phyloP scores from a whole-genome alignment of 352 stramenopile genomes.

The Phytophthora litchii region DNA sequence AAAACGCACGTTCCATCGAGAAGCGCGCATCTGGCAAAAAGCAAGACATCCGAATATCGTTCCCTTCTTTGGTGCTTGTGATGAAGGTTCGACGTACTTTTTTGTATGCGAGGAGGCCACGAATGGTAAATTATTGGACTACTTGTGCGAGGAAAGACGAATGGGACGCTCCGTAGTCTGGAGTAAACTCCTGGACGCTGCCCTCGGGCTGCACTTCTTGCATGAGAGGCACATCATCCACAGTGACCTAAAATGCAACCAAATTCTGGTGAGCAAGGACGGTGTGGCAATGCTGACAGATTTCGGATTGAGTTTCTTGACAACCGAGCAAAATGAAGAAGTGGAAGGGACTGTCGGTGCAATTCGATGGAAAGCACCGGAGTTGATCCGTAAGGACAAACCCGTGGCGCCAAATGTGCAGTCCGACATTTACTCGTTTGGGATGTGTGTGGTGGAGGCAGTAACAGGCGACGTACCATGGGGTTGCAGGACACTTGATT shows the following conservation, averaged over 20 bases:
- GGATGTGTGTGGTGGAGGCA: slow-evolving; percentile 5
- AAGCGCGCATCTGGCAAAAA: slow-evolving; percentile 18
- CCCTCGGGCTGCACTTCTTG: slow-evolving; percentile 21
- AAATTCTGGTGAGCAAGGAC: slow-evolving; percentile 24
- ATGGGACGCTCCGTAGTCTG: slow-evolving; percentile 7
- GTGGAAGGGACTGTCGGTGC: slow-evolving; percentile 7
- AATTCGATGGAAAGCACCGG: slow-evolving; percentile 19
- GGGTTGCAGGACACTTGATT: background rate
- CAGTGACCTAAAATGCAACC: slow-evolving; percentile 25
- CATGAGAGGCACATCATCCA: slow-evolving; percentile 19
- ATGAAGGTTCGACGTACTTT: slow-evolving; percentile 20
- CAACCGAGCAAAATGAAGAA: slow-evolving; percentile 9
- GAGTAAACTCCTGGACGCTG: slow-evolving; percentile 19
- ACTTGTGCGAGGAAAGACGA: slow-evolving; percentile 5
- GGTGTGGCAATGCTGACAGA: slow-evolving; percentile 24
- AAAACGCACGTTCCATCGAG: slow-evolving; percentile 19
- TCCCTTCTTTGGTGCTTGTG: slow-evolving; percentile 21
- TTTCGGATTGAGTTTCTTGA: slow-evolving; percentile 20
- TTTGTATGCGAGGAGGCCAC: slow-evolving; percentile 25
- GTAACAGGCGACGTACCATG: slow-evolving; percentile 15
- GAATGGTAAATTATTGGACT: slow-evolving; percentile 21
- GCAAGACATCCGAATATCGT: slow-evolving; percentile 23
- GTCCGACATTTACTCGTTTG: too few relatives aligned
- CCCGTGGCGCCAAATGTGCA: too few relatives aligned
- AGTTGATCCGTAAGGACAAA: slow-evolving; percentile 2